Conservation (phyloP, 2,329 filamentous ascomycete genomes). For the Raffaelea albimanens region DNA sequence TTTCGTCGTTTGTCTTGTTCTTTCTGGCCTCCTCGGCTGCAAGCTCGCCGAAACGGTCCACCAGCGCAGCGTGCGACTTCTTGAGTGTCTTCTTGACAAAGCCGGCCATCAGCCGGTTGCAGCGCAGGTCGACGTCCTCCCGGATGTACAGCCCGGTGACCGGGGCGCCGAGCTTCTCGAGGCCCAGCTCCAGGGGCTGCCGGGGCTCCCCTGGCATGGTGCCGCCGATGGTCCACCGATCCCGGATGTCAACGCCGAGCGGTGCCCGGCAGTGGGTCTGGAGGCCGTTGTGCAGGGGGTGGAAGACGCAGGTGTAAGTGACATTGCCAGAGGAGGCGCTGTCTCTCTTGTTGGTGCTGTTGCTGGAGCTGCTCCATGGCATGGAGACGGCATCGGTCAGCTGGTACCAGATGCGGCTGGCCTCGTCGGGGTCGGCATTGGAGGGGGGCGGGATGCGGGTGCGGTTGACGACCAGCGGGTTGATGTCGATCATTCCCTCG, state of each 20-base stretch:
- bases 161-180: constrained; percentile 47
- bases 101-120: constrained; percentile 63
- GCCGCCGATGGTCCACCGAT: constrained; percentile 69
- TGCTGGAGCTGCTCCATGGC: constrained; percentile 31
- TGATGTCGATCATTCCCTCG: constrained; percentile 76
- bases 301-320: constrained; percentile 71
- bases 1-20: background rate
- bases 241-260: constrained; percentile 68
- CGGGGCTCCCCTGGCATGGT: constrained; percentile 60
- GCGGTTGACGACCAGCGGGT: constrained; percentile 69
- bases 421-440: constrained; percentile 61
- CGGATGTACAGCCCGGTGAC: constrained; percentile 64
- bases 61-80: constrained; percentile 62
- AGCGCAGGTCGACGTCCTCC: constrained; percentile 79
- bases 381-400: constrained; percentile 68
- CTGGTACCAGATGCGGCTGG: constrained; percentile 65
- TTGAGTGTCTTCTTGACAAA: constrained; percentile 81
- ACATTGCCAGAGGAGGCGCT: constrained; percentile 47
- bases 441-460: constrained; percentile 57
- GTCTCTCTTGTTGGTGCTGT: too few species aligned
- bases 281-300: constrained; percentile 61
- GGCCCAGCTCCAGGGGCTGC: constrained; percentile 55
- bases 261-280: constrained; percentile 81
- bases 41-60: constrained; percentile 31
- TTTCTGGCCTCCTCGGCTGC: background rate